Base-by-base conservation (phyloP, 2,329 filamentous ascomycete species). In the Thelonectria olida region DNA sequence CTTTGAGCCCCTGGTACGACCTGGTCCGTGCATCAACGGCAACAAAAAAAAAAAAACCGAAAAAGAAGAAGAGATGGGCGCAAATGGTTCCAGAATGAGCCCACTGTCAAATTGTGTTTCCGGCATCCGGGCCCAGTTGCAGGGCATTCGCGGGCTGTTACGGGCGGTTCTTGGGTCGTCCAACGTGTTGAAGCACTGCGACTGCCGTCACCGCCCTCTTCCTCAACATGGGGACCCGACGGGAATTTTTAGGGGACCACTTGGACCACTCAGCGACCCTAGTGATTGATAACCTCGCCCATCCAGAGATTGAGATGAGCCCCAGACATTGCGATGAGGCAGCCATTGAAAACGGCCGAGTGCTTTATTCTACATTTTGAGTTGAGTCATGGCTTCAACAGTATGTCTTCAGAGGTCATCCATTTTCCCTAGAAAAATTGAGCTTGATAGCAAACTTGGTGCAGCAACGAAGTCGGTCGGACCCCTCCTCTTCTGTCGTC, bases 51-150 rank as follows among this genome's bases (percentile, higher is more conserved):
- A 10, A 34, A 15, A 62, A 56, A 61, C 42, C 39, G 41, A 61
- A 53, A 63, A 62, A 66, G 58, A 68, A 63, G 62, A 45, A 45
- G 58, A 51, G 55, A 53, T 56, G 54, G 38, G 55, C 17, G 36
- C 49, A 62, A 69, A 72, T 72, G 71, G 68, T 68, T 65, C 67
- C 67, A 76, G 71, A 75, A 76, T 78, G 74, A 76, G 74, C 71
- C 76, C 74, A 78, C 74, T 66, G 53, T 38, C 54, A 60, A 66
- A 64, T 61, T 66, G 64, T 60, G 51, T 58, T 76, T 70, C 75
- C 74, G 75, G 58, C 64, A 72, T 74, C 75, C 75, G 75, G 58
- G 54, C 42, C 67, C 66, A 68, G 53, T 42, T 55, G 56, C 59
- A 69, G 48, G 25, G 45, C 53, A 44, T 59, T 48, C 51, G 38